These are phyloP conservation scores for Cercophora samala DNA, from an alignment of 495 filamentous ascomycete species.

Conservation along the genomic window DNA sequence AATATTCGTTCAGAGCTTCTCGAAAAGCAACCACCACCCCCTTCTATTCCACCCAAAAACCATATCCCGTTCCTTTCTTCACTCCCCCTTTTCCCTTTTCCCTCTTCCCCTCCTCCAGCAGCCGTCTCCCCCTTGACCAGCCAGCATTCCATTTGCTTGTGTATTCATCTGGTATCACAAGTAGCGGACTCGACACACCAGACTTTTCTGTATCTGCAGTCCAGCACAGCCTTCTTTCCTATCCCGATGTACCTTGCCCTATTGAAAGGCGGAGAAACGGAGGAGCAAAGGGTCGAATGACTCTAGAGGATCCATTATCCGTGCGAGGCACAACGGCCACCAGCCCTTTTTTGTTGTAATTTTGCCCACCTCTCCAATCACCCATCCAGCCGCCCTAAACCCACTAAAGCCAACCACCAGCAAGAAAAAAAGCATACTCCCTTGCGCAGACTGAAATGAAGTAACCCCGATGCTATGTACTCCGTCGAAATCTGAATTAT, in stretches of 20 bases:
- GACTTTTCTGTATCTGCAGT: neutral
- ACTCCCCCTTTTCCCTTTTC: neutral
- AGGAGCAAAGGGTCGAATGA: neutral
- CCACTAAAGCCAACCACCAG: neutral
- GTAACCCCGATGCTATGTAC: conserved; percentile 18
- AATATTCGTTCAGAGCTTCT: neutral
- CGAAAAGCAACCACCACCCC: neutral
- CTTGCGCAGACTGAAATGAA: neutral
- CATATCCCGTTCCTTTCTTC: neutral
- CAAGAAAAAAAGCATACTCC: neutral
- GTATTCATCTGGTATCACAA: neutral
- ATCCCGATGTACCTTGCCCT: neutral
- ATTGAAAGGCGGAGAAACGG: neutral
- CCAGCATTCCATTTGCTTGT: neutral
- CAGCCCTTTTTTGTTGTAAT: neutral
- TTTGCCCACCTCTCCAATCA: neutral
- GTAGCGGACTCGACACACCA: neutral
- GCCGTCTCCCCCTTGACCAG: neutral
- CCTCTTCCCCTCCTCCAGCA: neutral
- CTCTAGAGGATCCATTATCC: neutral
- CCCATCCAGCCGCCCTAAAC: neutral
- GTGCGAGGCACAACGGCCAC: neutral
- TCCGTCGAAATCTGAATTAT: conserved; percentile 15
- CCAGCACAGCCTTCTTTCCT: too few relatives aligned
- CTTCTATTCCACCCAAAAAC: neutral